Evolutionary conservation across 2,329 filamentous ascomycete genomes (phyloP), one percentile per base, ranked within the genome.

Genomic region (Coniochaeta sp.): DNA sequence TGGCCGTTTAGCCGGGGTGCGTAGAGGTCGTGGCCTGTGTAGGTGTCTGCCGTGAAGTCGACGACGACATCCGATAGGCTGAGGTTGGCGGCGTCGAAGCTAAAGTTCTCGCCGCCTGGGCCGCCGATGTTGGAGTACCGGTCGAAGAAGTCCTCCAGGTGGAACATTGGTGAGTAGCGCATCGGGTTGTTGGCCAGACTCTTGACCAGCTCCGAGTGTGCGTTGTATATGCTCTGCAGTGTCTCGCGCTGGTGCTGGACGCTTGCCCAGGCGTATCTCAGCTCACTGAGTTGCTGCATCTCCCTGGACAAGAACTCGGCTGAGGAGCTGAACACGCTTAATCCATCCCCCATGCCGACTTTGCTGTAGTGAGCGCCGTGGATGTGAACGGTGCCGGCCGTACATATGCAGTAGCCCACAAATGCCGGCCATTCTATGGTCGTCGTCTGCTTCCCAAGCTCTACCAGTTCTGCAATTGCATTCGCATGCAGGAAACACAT

Each of bases 71-170:
- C 87, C 1, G 79, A 71, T 51, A 94, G 80, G 14, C 80, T 85
- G 32, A 92, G 74, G 61, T 91, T 87, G 1, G 87, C 83, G 1
- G 86, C 82, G 60, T 94, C 88, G 51, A 94, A 88, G 5, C 68
- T 72, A 57, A 76, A 79, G 0, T 77, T 73, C 52, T 82, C 76
- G 1, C 83, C 85, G 0, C 82, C 83, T 18, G 72, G 71, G 0
- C 77, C 75, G 1, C 74, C 73, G 42, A 83, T 74, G 53, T 77
- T 79, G 0, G 72, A 69, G 54, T 95, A 95, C 26, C 90, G 78
- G 59, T 94, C 88, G 59, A 94, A 91, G 67, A 95, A 95, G 63
- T 94, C 88, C 57, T 94, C 89, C 13, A 91, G 78, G 55, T 94
- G 88, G 61, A 94, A 92, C 1, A 89, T 86, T 0, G 88, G 85